A percentile compares a stretch with the other conserved stretches of the same genome.
phyloP scores from a whole-genome alignment of 2,329 filamentous ascomycete genomes.

The Exophiala lecanii-corni region DNA sequence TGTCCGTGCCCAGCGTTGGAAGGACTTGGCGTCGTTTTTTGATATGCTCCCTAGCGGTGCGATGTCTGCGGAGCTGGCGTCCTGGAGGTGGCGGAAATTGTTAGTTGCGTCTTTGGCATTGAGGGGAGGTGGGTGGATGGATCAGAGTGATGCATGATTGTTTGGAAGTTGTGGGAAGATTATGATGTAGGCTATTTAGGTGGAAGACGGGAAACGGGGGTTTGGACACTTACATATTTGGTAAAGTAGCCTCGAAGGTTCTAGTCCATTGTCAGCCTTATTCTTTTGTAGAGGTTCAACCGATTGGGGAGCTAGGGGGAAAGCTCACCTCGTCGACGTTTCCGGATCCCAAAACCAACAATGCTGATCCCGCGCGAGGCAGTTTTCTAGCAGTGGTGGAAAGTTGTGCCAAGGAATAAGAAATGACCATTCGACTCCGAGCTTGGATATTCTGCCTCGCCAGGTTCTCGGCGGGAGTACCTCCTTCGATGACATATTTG shows the following conservation, averaged over 20 bases:
- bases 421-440: slow-evolving; percentile 60
- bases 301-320: no score
- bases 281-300: neutral
- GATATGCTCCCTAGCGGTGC: slow-evolving; percentile 53
- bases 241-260: neutral
- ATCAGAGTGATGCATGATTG: neutral
- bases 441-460: slow-evolving; percentile 65
- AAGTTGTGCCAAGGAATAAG: slow-evolving; percentile 41
- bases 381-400: slow-evolving; percentile 16
- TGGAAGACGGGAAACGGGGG: neutral
- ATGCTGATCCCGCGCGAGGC: slow-evolving; percentile 15
- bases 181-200: no score
- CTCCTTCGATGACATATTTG: slow-evolving; percentile 61
- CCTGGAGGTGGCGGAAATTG: no score
- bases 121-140: neutral
- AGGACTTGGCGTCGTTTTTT: slow-evolving; percentile 66
- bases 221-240: neutral
- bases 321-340: neutral
- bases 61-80: slow-evolving; percentile 45
- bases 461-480: slow-evolving; percentile 55
- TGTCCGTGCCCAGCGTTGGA: slow-evolving; percentile 61
- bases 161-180: no score
- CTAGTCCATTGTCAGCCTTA: no score
- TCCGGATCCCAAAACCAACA: slow-evolving; percentile 13
- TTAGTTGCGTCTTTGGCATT: no score